Base-by-base conservation (phyloP, 768 basidiomycete genomes). In the Suillus clintonianus region DNA sequence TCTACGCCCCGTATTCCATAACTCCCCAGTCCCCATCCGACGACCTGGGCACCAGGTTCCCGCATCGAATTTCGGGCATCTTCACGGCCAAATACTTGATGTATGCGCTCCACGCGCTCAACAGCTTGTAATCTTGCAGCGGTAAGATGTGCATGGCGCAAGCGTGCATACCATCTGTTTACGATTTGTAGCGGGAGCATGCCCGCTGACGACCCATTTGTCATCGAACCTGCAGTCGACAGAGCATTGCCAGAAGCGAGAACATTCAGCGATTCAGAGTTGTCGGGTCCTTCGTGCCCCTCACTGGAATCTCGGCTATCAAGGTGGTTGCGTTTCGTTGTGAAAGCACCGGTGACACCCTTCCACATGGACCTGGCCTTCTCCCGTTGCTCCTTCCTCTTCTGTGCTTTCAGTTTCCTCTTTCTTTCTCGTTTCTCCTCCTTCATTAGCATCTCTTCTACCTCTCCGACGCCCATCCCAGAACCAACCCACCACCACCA, bases 401-500 rank as follows among this genome's bases (percentile, higher is more conserved):
- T 77, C 60, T 85, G 83, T n/a, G 79, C 74, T 7, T 81, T 82
- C 36, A 81, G 72, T 47, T 74, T 74, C 22, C 83, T 80, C 62
- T 84, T 80, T 32, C 75, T 70, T 61, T 86, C 81, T 13, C 85
- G 80, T 69, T 88, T 89, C 65, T 85, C 86, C 68, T 86, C 79
- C 59, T 77, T 78, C 32, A 72, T 65, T 53, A 89, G 74, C 61
- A 86, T 81, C 62, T 92, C 84, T 69, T 91, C 88, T 56, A 92
- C 81, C 66, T 90, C 89, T 34, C 84, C 82, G 4, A 89, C 83
- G 10, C 89, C 92, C 82, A 91, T 93, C 6, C 94, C 91, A 2
- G 91, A 87, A n/a, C 95, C 95, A 15, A 95, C 94, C 95, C 95
- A 98, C 95, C 95, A 98, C 95, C 95, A 98, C 94, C 94, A 98